phyloP scores from a whole-genome alignment of 108 stramenopile species.

The Skeletonema marinoi region DNA sequence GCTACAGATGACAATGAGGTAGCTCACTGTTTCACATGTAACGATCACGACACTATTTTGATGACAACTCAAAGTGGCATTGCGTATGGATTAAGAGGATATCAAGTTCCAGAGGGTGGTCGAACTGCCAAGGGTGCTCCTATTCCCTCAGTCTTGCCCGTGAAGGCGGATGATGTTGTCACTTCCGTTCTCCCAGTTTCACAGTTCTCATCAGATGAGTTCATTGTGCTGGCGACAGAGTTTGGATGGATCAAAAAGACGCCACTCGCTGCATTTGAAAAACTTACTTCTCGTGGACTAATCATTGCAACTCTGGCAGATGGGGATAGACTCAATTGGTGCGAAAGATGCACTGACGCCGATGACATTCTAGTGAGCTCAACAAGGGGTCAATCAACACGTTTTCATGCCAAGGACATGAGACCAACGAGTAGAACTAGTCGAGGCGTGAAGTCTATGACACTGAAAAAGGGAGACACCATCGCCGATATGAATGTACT shows the following conservation, averaged over 20 bases:
- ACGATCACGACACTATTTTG: constrained; percentile 94
- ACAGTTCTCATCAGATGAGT: constrained; percentile 75
- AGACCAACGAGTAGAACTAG: constrained; percentile 83
- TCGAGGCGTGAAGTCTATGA: constrained; percentile 89
- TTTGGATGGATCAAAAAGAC: constrained; percentile 94
- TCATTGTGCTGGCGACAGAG: constrained; percentile 91
- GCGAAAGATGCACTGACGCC: constrained; percentile 73
- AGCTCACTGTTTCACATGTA: constrained; percentile 93
- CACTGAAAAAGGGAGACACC: constrained; percentile 78
- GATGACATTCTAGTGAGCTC: constrained; percentile 90
- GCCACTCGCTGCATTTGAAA: constrained; percentile 90
- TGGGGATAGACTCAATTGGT: constrained; percentile 91
- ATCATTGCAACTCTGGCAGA: constrained; percentile 84
- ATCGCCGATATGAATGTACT: constrained; percentile 89
- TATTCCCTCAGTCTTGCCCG: constrained; percentile 84
- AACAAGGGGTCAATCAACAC: constrained; percentile 73
- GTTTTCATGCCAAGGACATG: constrained; percentile 74
- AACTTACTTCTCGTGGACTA: constrained; percentile 81
- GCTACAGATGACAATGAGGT: constrained; percentile 76
- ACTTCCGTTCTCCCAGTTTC: constrained; percentile 81
- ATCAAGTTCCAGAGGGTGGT: constrained; percentile 81
- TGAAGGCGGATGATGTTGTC: constrained; percentile 64
- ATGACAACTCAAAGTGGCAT: constrained; percentile 92
- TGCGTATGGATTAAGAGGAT: constrained; percentile 91
- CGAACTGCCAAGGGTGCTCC: constrained; percentile 84